A percentile compares a stretch with the other conserved stretches of the same genome.
Conservation (phyloP, 2,329 filamentous ascomycete species). For the Hortaea werneckii region DNA sequence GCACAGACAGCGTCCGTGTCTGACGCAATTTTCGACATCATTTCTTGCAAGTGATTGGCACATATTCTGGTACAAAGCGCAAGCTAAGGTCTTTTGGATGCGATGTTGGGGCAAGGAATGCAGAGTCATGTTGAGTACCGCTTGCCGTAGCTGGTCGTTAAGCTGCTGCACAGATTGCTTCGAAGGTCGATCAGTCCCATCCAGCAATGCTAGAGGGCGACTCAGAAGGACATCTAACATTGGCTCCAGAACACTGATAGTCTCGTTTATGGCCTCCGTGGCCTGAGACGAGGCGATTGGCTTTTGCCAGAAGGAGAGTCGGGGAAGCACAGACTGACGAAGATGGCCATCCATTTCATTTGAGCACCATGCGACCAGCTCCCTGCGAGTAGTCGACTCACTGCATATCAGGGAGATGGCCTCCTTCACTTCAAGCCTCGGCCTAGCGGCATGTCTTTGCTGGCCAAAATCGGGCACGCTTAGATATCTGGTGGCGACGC, state of each 20-base stretch:
- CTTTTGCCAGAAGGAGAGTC: conserved; percentile 15
- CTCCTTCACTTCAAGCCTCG: conserved; percentile 8
- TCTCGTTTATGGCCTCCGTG: conserved; percentile 14
- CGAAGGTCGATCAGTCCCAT: too few relatives aligned
- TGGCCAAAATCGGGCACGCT: background rate
- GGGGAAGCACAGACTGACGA: conserved; percentile 20
- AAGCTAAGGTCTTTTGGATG: conserved; percentile 16
- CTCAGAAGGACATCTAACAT: conserved; percentile 27
- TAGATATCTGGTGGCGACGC: conserved; percentile 35
- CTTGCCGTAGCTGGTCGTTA: conserved; percentile 3
- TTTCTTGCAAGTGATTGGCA: conserved; percentile 8
- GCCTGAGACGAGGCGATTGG: conserved; percentile 8
- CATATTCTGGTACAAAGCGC: conserved; percentile 17
- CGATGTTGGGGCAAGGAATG: conserved; percentile 19
- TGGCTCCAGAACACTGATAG: conserved; percentile 26
- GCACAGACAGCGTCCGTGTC: conserved; percentile 28
- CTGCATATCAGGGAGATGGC: conserved; percentile 8
- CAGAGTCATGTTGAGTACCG: conserved; percentile 17
- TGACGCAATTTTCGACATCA: conserved; percentile 28
- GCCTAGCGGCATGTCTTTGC: background rate
- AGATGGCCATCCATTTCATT: conserved; percentile 35
- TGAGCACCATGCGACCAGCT: conserved; percentile 36
- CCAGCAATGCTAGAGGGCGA: background rate
- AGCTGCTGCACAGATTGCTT: background rate
- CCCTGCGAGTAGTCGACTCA: conserved; percentile 12